Evolutionary conservation across 225 moss, liverwort and hornwort species (phyloP).

Genomic region (Polytrichum formosum): DNA sequence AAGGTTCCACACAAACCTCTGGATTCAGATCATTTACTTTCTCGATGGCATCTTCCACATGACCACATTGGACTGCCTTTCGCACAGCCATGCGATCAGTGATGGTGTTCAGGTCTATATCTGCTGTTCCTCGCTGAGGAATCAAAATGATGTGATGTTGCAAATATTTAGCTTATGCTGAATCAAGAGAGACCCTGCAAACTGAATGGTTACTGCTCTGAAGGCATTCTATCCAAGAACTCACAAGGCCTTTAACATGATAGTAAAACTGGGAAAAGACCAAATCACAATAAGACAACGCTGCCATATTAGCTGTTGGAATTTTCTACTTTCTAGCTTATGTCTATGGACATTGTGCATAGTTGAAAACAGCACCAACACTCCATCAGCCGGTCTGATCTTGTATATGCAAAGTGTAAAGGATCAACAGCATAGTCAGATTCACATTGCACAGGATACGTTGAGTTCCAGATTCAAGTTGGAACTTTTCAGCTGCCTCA

Average conservation of each 20-base stretch:
- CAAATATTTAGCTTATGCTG: too few species aligned
- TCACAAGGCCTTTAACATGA: too few species aligned
- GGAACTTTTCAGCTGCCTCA: slow-evolving; percentile 94
- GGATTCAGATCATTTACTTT: slow-evolving; percentile 96
- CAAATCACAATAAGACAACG: too few species aligned
- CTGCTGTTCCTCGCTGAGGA: slow-evolving; percentile 86
- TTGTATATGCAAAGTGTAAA: too few species aligned
- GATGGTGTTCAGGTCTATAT: slow-evolving; percentile 91
- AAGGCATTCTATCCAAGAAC: too few species aligned
- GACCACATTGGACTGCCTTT: slow-evolving; percentile 92
- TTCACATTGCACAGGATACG: slow-evolving; percentile 65
- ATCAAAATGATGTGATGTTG: neutral
- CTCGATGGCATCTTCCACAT: slow-evolving; percentile 96
- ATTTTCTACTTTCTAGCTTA: too few species aligned
- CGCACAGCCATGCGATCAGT: slow-evolving; percentile 97
- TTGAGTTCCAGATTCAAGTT: slow-evolving; percentile 93
- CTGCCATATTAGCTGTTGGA: too few species aligned
- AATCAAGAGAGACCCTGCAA: neutral
- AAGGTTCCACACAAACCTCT: slow-evolving; percentile 43
- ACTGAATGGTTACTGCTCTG: too few species aligned
- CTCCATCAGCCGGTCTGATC: too few species aligned
- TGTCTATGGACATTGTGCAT: too few species aligned
- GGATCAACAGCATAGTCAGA: neutral
- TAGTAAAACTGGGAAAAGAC: too few species aligned
- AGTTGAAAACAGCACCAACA: too few species aligned